phyloP scores from a whole-genome alignment of 2,329 filamentous ascomycete species.

The Ceratocystiopsis minuta region DNA sequence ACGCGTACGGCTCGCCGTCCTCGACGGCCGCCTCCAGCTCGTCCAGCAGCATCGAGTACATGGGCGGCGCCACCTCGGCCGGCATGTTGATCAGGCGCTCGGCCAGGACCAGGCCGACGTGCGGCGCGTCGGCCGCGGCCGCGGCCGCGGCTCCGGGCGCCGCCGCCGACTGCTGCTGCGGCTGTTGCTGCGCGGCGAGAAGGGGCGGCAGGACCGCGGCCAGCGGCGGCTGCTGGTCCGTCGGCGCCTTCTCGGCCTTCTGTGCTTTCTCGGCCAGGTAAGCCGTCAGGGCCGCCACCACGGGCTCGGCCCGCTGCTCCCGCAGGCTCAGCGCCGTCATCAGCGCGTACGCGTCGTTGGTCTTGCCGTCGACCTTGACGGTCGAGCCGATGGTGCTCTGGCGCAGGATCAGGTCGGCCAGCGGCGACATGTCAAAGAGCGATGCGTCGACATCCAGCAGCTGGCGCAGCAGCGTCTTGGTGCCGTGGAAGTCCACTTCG shows the following conservation, averaged over 20 bases:
- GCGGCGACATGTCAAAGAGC: constrained; percentile 70
- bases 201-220: constrained; percentile 29
- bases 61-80: constrained; percentile 75
- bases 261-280: constrained; percentile 48
- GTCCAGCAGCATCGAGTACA: constrained; percentile 87
- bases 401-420: constrained; percentile 67
- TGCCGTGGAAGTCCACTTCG: constrained; percentile 82
- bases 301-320: constrained; percentile 58
- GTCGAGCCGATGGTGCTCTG: constrained; percentile 83
- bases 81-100: constrained; percentile 95
- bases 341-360: constrained; percentile 82
- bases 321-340: constrained; percentile 72
- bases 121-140: constrained; percentile 12
- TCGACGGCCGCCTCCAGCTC: constrained; percentile 79
- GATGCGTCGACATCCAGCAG: constrained; percentile 77
- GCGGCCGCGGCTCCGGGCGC: too few relatives aligned
- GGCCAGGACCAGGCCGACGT: constrained; percentile 73
- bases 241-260: constrained; percentile 27
- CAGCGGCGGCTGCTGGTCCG: constrained; percentile 34
- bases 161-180: constrained; percentile 17
- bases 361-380: constrained; percentile 91
- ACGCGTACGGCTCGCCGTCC: constrained; percentile 81
- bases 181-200: background rate
- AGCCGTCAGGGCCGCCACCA: constrained; percentile 48
- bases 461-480: constrained; percentile 78